Evolutionary conservation across 2,329 filamentous ascomycete genomes (phyloP), one percentile per base, ranked within the genome.

Genomic region (Aspergillus sp.): DNA sequence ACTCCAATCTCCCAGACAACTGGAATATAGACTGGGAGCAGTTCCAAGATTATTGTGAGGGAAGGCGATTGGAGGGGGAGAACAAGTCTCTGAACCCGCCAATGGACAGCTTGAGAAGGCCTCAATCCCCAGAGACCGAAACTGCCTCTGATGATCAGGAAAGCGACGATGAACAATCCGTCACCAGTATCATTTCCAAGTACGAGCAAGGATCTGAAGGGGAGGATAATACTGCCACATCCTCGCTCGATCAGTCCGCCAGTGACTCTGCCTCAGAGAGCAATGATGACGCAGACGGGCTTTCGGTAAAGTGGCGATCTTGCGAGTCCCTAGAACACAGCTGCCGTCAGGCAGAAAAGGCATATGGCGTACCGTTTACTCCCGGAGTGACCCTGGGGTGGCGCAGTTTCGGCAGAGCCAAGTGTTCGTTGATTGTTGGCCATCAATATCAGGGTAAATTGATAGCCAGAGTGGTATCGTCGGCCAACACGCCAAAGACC

Each of bases 11-110:
- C 40, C 53, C 46, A 16, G 46, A 52, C 5, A 30, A 26, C 35
- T 55, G 43, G 53, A 51, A 48, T 13, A 49, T 55, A 45, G 50
- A 55, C 11, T 50, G 42, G 47, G 47, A 48, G 30, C 45, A 50
- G 20, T 52, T 55, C 45, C 35, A 47, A 24, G 53, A 55, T 16
- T 53, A 49, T 43, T 24, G 40, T 30, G 6, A 40, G 19, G 30
- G 30, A 33, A 33, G 30, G 30, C 30, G 30, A 33, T 33, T 33
- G 30, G 30, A 33, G 38, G 35, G 17, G 16, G 19, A 47, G 33
- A 33, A 33, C 30, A 33, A 33, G 30, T 33, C 30, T 33, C 13
- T 7, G 30, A 33, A 33, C 30, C 30, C 30, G 30, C 30, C 30
- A 33, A 33, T 33, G 30, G 30, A 33, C 30, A 33, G 30, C 30